Evolutionary conservation across 2,329 filamentous ascomycete genomes (phyloP), one percentile per base, ranked within the genome.

Genomic region (Botrytis medusae): DNA sequence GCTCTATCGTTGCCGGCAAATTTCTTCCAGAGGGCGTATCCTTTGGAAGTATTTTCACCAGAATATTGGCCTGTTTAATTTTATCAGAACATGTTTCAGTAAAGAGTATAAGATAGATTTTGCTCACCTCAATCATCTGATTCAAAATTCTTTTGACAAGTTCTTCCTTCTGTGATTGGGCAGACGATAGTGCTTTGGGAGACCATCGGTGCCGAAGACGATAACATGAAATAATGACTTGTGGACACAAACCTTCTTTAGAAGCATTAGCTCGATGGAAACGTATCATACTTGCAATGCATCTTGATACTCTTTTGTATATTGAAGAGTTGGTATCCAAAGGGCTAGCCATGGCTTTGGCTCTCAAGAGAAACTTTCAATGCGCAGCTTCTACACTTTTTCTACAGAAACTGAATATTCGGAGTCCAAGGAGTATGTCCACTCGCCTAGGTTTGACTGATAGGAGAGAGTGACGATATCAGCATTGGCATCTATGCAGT

Each of bases 171-270:
- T 72, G 61, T 46, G 25, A 34, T 68, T 62, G 57, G 29, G 71
- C 22, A 34, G 34, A 46, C 14, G 46, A 62, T 40, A 46, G 42
- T n/a, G 71, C 71, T 64, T 48, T 61, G n/a, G 71, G 48, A 32
- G 46, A 42, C 62, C 62, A 72, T 51, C 62, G 46, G 8, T 72
- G 71, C 12, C 71, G 62, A 60, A 54, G 60, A 40, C 48, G 42
- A 25, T 72, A 72, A 57, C 57, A 72, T 40, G 62, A 72, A 3
- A 72, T 72, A 10, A 72, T 72, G 32, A 72, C 57, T 67, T 72
- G 71, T 3, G 71, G 71, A 40, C 71, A 72, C 51, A 72, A 61
- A 44, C 62, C 71, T 42, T 72, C 71, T 68, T 61, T 61, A 20
- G 71, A 72, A 25, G 71, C 37, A 72, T 68, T 72, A n/a, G 62